Conservation (phyloP, 148 eudicot genomes). For the Chenopodium formosanum region DNA sequence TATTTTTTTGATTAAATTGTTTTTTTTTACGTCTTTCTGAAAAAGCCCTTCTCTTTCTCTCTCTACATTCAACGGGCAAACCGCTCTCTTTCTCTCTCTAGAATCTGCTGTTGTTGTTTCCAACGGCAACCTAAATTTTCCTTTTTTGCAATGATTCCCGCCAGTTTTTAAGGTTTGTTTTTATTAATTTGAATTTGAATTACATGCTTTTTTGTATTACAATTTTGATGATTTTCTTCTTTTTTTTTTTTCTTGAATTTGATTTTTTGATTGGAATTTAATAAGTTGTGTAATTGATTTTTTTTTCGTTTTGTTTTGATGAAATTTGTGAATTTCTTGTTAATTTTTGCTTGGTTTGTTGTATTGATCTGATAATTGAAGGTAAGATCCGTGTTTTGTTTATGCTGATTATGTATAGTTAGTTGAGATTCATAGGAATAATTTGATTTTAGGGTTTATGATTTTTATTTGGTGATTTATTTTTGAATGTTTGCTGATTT, state of each 20-base stretch:
- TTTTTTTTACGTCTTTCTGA: too few species aligned
- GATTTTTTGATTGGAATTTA: not conserved
- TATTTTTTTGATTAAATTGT: too few species aligned
- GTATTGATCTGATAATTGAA: slow-evolving; percentile 33
- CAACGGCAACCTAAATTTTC: slow-evolving; percentile 7
- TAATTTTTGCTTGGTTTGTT: not conserved
- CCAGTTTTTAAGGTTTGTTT: slow-evolving; percentile 24
- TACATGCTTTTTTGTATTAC: not conserved
- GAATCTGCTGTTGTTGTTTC: slow-evolving; percentile 16
- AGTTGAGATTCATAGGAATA: slow-evolving; percentile 6
- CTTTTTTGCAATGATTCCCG: slow-evolving; percentile 25
- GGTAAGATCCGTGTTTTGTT: slow-evolving; percentile 38
- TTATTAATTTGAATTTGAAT: slow-evolving; percentile 6
- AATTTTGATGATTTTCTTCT: not conserved
- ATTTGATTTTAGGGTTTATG: slow-evolving; percentile 7
- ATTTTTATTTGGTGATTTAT: not conserved
- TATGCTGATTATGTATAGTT: slow-evolving; percentile 18
- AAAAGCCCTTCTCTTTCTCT: not conserved
- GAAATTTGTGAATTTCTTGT: not conserved
- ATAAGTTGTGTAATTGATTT: not conserved
- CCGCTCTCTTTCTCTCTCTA: slow-evolving; percentile 27
- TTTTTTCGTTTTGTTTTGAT: not conserved
- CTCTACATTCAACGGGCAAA: slow-evolving; percentile 61
- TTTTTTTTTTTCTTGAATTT: not conserved
- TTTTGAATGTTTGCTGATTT: not conserved